Evolutionary conservation across 2,329 filamentous ascomycete genomes (phyloP).

Genomic region (Colletotrichum melonis): DNA sequence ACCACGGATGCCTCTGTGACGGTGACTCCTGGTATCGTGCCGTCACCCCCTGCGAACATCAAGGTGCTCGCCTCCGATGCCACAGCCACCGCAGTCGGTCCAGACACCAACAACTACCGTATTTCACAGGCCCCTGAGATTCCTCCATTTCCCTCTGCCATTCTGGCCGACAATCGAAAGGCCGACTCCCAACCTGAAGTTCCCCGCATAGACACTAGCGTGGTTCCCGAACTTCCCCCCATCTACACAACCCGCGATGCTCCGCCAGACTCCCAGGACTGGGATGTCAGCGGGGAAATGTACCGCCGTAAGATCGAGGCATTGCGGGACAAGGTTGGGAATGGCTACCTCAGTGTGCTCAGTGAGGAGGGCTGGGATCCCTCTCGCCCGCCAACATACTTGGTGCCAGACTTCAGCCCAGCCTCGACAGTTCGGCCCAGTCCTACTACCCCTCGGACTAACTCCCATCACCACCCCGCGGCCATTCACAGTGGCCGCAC

Average conservation of each 20-base stretch:
- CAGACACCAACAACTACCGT: conserved; percentile 52
- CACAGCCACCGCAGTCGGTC: conserved; percentile 27
- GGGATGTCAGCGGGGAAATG: conserved; percentile 77
- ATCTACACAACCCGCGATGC: conserved; percentile 46
- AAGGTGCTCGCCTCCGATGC: conserved; percentile 27
- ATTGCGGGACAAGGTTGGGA: conserved; percentile 85
- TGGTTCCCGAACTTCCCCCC: conserved; percentile 47
- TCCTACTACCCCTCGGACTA: conserved; percentile 49
- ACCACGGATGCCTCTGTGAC: conserved; percentile 55
- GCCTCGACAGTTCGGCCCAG: conserved; percentile 50
- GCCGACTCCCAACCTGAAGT: conserved; percentile 46
- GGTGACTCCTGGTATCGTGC: conserved; percentile 21
- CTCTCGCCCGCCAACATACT: conserved; percentile 50
- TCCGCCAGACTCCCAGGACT: conserved; percentile 59
- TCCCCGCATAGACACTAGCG: conserved; percentile 52
- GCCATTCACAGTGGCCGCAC: conserved; percentile 66
- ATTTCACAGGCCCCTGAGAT: conserved; percentile 56
- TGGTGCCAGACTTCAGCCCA: conserved; percentile 50
- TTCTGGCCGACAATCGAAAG: conserved; percentile 48
- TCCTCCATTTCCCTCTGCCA: conserved; percentile 44
- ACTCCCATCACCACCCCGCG: conserved; percentile 47
- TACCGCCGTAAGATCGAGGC: conserved; percentile 92
- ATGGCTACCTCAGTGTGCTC: conserved; percentile 86
- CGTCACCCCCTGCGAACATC: conserved; percentile 7
- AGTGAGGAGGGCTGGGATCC: conserved; percentile 79